Percentiles rank a stretch among this genome's conserved stretches.
These are phyloP conservation scores for Phylloporus sp. DNA, from an alignment of 1,284 basidiomycete genomes.

Conservation along the genomic window DNA sequence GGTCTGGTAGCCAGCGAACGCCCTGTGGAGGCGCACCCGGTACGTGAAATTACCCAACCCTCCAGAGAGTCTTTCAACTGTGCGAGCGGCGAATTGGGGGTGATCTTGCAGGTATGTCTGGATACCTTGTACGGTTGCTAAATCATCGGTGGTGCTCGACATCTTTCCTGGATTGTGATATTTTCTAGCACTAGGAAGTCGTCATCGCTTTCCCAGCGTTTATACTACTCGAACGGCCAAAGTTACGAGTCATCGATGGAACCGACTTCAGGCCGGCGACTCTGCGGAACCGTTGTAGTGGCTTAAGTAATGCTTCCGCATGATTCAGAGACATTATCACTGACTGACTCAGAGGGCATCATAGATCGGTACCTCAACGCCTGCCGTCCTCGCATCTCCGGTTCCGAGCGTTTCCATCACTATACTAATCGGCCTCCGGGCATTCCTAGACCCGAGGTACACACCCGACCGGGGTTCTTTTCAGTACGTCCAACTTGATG, in stretches of 20 bases:
- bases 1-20: slow-evolving; percentile 45
- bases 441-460: too few species aligned
- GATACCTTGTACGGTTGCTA: slow-evolving; percentile 43
- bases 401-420: too few species aligned
- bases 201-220: slow-evolving; percentile 1
- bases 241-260: slow-evolving; percentile 21
- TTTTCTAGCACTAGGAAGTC: background rate
- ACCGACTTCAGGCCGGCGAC: slow-evolving; percentile 19
- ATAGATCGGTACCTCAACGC: too few species aligned
- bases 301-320: background rate
- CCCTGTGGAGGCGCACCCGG: slow-evolving; percentile 46
- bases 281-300: too few species aligned
- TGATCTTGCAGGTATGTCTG: slow-evolving; percentile 43
- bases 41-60: slow-evolving; percentile 59
- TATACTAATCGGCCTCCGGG: too few species aligned
- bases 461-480: too few species aligned
- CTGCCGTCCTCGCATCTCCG: too few species aligned
- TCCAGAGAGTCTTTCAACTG: slow-evolving; percentile 46
- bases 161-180: slow-evolving; percentile 14
- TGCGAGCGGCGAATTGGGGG: slow-evolving; percentile 41
- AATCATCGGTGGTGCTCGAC: slow-evolving; percentile 28
- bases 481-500: too few species aligned
- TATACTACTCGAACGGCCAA: background rate
- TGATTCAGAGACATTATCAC: too few species aligned
- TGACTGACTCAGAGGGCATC: background rate